Base-by-base conservation (phyloP, 2,329 filamentous ascomycete species). In the Colletotrichum musae region DNA sequence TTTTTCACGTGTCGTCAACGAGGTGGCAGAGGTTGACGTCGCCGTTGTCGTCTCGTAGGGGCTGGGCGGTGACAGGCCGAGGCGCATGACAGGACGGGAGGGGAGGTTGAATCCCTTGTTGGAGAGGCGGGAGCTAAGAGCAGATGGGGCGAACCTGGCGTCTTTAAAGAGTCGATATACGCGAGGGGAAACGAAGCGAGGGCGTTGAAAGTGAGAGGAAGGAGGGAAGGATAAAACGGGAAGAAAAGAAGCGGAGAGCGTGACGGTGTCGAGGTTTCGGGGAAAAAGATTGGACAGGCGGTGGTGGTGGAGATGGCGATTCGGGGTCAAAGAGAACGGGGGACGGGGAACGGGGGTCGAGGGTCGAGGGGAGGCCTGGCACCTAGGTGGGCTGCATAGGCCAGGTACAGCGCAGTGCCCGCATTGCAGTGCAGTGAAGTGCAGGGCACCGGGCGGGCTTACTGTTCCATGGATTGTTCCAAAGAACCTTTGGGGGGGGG, bases 1-100 rank as follows among this genome's bases (percentile, higher is more conserved):
- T 32, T 47, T 39, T 69, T 69, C 62, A 60, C 56, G 62, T 69
- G 56, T 53, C 50, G 62, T 66, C 24, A 60, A 69, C 56, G 24
- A 41, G 32, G 32, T 41, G 51, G 41, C 43, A 53, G 28, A 50
- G 43, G 43, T 60, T 41, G 56, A 60, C 66, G 56, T 69, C 32
- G 39, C 52, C 53, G 61, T 59, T 21, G 60, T 54, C 16, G 16
- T 43, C 39, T 68, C 52, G 54, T n/a, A 41, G 54, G 56, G 56
- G 41, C 36, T 59, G 12, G 43, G 36, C 48, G 18, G 32, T 59
- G 54, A 28, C 32, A 45, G 66, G 61, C 41, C 50, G 32, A 56
- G 43, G 56, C 26, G 56, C 66, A 69, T 69, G 51, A 57, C 66
- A 69, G 32, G 51, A 24, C 21, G 21, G 32, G 51, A 60, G 15